Base-by-base conservation (phyloP, 2,329 filamentous ascomycete species). In the Cadophora sp. region DNA sequence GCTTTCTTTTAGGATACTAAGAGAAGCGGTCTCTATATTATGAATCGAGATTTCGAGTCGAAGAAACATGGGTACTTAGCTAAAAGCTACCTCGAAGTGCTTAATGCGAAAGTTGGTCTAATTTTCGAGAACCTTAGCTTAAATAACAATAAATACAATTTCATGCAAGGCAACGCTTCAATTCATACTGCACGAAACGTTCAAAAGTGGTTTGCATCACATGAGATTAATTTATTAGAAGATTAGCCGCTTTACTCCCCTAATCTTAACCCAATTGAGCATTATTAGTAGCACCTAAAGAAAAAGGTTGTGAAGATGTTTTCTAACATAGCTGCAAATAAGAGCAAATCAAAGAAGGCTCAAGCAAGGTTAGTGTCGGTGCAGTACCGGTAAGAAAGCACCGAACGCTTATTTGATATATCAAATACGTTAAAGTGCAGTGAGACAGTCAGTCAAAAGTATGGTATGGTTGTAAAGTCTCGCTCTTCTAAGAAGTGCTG, bases 11-110 rank as follows among this genome's bases (percentile, higher is more conserved):
- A 30, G 56, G 36, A 59, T 36, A 13, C 7, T 3, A 30, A 33
- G 56, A 59, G 56, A 30, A 41, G 30, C 20, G 39, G 39, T 27
- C 56, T 43, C 11, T 59, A 60, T 60, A 60, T 60, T 47, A 60
- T 60, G 27, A 22, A 60, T 20, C 33, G 58, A 9, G 41, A 60
- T 30, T 60, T 60, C 24, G 58, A 60, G 58, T 60, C 58, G n/a
- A 60, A 47, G 58, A 60, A 60, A 39, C 36, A 47, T 47, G 18
- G 36, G 36, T 60, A 60, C 24, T 47, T 22, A 9, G 55, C 55
- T 20, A 20, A 59, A 13, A 33, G 16, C 13, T 45, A 45, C n/a
- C n/a, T 45, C 5, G 41, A 45, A 16, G 41, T 45, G 5, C 14
- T 45, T 18, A 18, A 45, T 4, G 41, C 2, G n/a, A 18, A 45